Evolutionary conservation across 2,329 filamentous ascomycete genomes (phyloP), one percentile per base, ranked within the genome.

Genomic region (Sporothrix euskadiensis): DNA sequence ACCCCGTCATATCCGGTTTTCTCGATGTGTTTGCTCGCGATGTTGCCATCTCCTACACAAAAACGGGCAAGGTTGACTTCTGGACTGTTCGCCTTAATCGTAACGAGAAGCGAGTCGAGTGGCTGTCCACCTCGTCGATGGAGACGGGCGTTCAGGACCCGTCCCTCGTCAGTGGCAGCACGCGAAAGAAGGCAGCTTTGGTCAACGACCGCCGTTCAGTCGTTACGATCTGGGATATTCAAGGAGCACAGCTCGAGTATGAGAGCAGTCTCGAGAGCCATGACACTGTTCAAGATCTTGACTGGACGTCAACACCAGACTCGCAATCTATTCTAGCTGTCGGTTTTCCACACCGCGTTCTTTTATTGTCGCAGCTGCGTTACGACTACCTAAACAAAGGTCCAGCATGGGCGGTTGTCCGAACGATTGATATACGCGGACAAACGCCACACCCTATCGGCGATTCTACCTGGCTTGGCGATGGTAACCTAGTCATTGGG

Each of bases 231-330:
- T 98, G 94, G 95, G 94, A 97, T 79, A 92, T 93, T 12, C 89
- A 91, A 75, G 92, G 91, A 72, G 90, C 90, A 1, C 91, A 94
- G 75, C 86, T 97, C 6, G 94, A 98, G 80, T 94, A 93, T 78
- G 88, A 92, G 75, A 89, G 95, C 78, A 87, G 89, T 41, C 96
- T 94, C 76, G 87, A 91, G 76, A 86, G 87, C 14, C 87, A 91
- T 74, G 92, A 96, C 77, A 88, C 87, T 6, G 94, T 98, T 56
- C 90, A 91, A 75, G 94, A 97, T 80, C 87, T 98, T 14, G 94
- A 97, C 80, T 98, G 95, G 95, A 95, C 94, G 0, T 95, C 93
- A 3, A 97, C 94, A 0, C 94, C 94, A 0, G 93, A 97, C 80
- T 90, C 90, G 68, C 94, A 97, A 79, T 95, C 93, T 0, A 94